Conservation (phyloP, 805 yeast genomes). For the Scheffersomyces amazonensis region DNA sequence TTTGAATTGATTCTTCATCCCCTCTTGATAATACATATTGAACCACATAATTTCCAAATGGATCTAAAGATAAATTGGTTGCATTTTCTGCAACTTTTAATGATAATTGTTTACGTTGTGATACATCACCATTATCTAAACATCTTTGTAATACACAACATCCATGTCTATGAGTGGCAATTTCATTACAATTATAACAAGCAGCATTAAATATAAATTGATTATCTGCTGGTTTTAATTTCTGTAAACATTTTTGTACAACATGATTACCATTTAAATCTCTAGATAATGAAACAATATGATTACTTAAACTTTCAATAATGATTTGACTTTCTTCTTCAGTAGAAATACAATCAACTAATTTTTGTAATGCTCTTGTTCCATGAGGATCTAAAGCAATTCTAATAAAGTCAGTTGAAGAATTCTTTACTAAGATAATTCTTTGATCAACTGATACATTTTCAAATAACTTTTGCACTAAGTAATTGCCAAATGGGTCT, state of each 20-base stretch:
- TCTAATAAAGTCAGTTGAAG: conserved; percentile 68
- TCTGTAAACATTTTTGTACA: conserved; percentile 85
- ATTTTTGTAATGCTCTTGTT: conserved; percentile 89
- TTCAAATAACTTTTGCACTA: conserved; percentile 87
- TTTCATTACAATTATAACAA: conserved; percentile 63
- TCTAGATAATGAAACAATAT: conserved; percentile 75
- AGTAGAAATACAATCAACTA: conserved; percentile 76
- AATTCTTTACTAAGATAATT: conserved; percentile 62
- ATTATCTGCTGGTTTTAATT: conserved; percentile 61
- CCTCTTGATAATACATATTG: conserved; percentile 76
- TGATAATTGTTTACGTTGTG: conserved; percentile 68
- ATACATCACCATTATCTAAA: conserved; percentile 77
- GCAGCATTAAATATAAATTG: conserved; percentile 92
- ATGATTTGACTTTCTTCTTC: conserved; percentile 69
- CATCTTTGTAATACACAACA: conserved; percentile 97
- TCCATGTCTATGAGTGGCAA: conserved; percentile 95
- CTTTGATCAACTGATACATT: conserved; percentile 70
- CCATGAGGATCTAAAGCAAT: conserved; percentile 95
- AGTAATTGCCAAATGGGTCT: conserved; percentile 96
- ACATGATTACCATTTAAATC: conserved; percentile 97
- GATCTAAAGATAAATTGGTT: conserved; percentile 74
- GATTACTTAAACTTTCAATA: conserved; percentile 57
- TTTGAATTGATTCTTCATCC: conserved; percentile 29
- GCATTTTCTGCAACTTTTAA: conserved; percentile 66
- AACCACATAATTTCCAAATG: conserved; percentile 95